phyloP scores from a whole-genome alignment of 441 rosid species.

The Pelargonium myrrhifolium region DNA sequence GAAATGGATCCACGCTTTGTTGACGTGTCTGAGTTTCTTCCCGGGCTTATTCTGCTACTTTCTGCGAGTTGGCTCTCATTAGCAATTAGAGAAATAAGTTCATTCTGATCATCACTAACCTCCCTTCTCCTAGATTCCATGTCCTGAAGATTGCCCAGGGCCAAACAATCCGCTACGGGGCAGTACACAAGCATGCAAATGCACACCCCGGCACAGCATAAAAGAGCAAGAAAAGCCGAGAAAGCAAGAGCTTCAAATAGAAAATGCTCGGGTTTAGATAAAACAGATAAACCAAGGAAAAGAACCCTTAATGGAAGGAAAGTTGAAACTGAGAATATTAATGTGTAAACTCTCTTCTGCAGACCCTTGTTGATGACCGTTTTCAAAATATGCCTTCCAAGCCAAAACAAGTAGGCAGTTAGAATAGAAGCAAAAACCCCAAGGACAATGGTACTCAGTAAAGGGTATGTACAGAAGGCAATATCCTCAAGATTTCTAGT shows the following conservation, averaged over 20 bases:
- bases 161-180: conserved; percentile 89
- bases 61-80: conserved; percentile 50
- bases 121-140: conserved; percentile 48
- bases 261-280: conserved; percentile 55
- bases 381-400: conserved; percentile 79
- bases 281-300: conserved; percentile 74
- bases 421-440: conserved; percentile 63
- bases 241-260: conserved; percentile 72
- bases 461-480: conserved; percentile 82
- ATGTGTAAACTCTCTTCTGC: conserved; percentile 75
- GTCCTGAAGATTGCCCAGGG: conserved; percentile 58
- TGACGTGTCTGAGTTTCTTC: conserved; percentile 51
- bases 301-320: conserved; percentile 83
- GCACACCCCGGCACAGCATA: conserved; percentile 66
- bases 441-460: conserved; percentile 70
- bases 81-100: conserved; percentile 53
- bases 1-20: conserved; percentile 58
- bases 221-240: conserved; percentile 68
- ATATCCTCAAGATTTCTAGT: conserved; percentile 25
- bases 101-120: conserved; percentile 45
- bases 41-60: conserved; percentile 39
- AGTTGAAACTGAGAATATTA: conserved; percentile 73
- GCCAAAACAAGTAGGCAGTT: conserved; percentile 73
- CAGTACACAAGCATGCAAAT: conserved; percentile 74
- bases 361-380: conserved; percentile 85